These are phyloP conservation scores for Raffaelea arxii DNA, from an alignment of 2,329 filamentous ascomycete species.

Conservation along the genomic window DNA sequence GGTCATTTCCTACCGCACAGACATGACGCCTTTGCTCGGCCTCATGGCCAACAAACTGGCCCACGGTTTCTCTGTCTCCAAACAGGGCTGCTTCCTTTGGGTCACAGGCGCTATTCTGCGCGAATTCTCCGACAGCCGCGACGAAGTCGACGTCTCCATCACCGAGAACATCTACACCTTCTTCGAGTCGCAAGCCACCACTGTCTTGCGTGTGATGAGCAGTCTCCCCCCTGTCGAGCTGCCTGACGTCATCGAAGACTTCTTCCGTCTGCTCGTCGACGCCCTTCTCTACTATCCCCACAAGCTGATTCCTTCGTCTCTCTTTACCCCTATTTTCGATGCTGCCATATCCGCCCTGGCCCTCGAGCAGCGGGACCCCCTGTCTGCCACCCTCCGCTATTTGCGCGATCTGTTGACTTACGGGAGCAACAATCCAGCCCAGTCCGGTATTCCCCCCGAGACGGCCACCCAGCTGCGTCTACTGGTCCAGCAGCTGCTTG, in stretches of 20 bases:
- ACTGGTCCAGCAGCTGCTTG: constrained; percentile 63
- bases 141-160: constrained; percentile 72
- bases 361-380: constrained; percentile 81
- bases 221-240: constrained; percentile 67
- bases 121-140: constrained; percentile 86
- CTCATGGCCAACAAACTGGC: constrained; percentile 83
- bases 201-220: constrained; percentile 81
- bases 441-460: constrained; percentile 44
- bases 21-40: constrained; percentile 75
- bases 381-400: constrained; percentile 88
- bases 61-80: constrained; percentile 71
- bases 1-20: constrained; percentile 89
- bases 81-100: constrained; percentile 98
- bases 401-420: constrained; percentile 86
- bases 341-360: constrained; percentile 80
- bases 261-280: constrained; percentile 87
- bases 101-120: constrained; percentile 89
- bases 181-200: constrained; percentile 86
- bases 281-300: constrained; percentile 88
- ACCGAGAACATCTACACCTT: constrained; percentile 86
- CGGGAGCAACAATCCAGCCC: constrained; percentile 64
- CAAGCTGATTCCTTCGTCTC: constrained; percentile 66
- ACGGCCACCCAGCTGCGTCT: constrained; percentile 61
- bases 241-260: constrained; percentile 84
- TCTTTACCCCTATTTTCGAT: constrained; percentile 76